These are phyloP conservation scores for Ilyonectria sp. DNA, from an alignment of 2,329 filamentous ascomycete genomes.

Conservation along the genomic window DNA sequence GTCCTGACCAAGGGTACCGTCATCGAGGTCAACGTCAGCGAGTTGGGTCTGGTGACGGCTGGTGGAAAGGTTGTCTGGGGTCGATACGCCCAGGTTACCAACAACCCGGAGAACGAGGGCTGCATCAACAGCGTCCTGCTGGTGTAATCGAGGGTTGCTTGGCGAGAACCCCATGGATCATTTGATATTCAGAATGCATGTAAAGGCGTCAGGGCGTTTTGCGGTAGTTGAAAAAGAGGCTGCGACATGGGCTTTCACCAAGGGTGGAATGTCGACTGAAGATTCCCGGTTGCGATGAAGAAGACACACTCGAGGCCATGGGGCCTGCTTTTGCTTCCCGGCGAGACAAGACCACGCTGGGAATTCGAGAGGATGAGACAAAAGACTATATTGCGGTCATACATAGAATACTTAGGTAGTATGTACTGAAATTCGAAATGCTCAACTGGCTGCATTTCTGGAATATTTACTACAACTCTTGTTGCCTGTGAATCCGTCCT, in stretches of 20 bases:
- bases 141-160: constrained; percentile 40
- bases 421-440: constrained; percentile 4
- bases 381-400: constrained; percentile 13
- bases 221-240: constrained; percentile 42
- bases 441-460: constrained; percentile 2
- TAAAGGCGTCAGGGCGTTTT: constrained; percentile 49
- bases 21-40: constrained; percentile 93
- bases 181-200: constrained; percentile 45
- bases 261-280: constrained; percentile 48
- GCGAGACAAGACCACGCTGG: constrained; percentile 13
- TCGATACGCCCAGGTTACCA: constrained; percentile 74
- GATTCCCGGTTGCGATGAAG: constrained; percentile 48
- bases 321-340: constrained; percentile 16
- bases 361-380: constrained; percentile 8
- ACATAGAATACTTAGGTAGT: constrained; percentile 15
- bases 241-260: constrained; percentile 31
- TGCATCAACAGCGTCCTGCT: constrained; percentile 51
- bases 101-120: constrained; percentile 63
- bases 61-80: constrained; percentile 96
- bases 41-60: constrained; percentile 91
- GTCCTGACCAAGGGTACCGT: constrained; percentile 86
- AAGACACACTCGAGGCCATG: constrained; percentile 44
- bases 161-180: constrained; percentile 9
- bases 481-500: not conserved
- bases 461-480: not conserved